A percentile compares a stretch with the other conserved stretches of the same genome.
phyloP scores from a whole-genome alignment of 345 rosid species.

The Murraya paniculata region DNA sequence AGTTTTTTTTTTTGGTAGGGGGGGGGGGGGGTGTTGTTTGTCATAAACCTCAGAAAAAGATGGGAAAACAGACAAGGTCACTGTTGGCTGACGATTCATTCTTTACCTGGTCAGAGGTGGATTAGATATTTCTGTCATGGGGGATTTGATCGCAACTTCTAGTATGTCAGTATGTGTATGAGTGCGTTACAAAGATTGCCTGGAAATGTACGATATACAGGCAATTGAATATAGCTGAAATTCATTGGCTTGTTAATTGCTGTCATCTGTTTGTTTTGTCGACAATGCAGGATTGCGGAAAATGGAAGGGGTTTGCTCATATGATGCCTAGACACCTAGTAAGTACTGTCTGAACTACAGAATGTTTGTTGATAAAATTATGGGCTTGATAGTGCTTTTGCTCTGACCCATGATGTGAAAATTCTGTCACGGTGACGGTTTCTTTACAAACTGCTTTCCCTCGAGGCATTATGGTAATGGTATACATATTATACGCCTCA shows the following conservation, averaged over 20 bases:
- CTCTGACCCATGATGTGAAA: no score
- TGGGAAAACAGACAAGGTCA: background rate
- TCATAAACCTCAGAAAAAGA: background rate
- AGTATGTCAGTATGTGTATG: background rate
- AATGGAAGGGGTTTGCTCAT: background rate
- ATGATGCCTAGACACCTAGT: background rate
- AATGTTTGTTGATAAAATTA: background rate
- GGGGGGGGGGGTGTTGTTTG: no score
- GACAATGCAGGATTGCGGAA: background rate
- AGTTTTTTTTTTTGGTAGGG: background rate
- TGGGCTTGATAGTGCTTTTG: no score
- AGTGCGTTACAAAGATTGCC: background rate
- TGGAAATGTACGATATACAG: background rate
- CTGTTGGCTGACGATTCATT: background rate
- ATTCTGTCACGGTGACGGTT: background rate
- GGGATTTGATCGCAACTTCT: background rate
- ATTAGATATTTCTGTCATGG: background rate
- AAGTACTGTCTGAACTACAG: background rate
- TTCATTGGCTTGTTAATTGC: background rate
- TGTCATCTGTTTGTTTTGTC: background rate
- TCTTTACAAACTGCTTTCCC: background rate
- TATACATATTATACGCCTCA: no score
- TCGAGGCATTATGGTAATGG: background rate
- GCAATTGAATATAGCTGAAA: background rate
- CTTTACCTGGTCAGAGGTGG: background rate